These are phyloP conservation scores for Volvariella volvacea DNA, from an alignment of 1,284 basidiomycete species.

Conservation along the genomic window DNA sequence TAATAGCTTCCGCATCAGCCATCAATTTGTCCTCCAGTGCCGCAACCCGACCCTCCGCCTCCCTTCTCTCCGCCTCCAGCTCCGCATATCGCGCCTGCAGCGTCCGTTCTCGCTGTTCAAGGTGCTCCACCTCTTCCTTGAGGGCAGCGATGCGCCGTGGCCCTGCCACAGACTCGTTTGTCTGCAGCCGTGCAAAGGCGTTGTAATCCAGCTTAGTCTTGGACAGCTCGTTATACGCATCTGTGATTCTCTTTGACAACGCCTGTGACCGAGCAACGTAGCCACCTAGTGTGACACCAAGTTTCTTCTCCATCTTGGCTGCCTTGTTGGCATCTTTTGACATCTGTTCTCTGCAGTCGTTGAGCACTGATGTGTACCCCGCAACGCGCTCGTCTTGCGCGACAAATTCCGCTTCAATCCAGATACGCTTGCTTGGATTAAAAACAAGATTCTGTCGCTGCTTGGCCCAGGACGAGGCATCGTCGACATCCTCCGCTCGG, in stretches of 20 bases:
- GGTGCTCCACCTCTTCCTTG: slow-evolving; percentile 76
- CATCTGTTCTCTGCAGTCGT: slow-evolving; percentile 69
- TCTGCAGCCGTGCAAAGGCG: slow-evolving; percentile 68
- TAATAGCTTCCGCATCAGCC: slow-evolving; percentile 76
- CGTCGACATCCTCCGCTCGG: slow-evolving; percentile 53
- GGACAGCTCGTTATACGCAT: slow-evolving; percentile 68
- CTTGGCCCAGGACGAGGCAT: slow-evolving; percentile 61
- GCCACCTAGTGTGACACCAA: slow-evolving; percentile 83
- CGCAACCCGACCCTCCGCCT: slow-evolving; percentile 54
- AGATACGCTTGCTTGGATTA: slow-evolving; percentile 49
- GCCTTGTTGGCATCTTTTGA: slow-evolving; percentile 77
- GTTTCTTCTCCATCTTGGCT: slow-evolving; percentile 88
- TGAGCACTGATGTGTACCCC: slow-evolving; percentile 61
- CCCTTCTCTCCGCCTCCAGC: slow-evolving; percentile 66
- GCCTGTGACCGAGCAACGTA: slow-evolving; percentile 78
- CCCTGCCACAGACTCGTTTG: slow-evolving; percentile 68
- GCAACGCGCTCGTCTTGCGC: slow-evolving; percentile 52
- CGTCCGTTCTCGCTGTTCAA: slow-evolving; percentile 70
- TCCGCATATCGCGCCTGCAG: slow-evolving; percentile 84
- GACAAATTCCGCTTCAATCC: slow-evolving; percentile 63
- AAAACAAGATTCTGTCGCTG: slow-evolving; percentile 58
- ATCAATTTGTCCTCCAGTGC: slow-evolving; percentile 69
- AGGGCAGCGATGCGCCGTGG: slow-evolving; percentile 70
- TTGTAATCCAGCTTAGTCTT: slow-evolving; percentile 65
- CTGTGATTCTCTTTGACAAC: slow-evolving; percentile 59